Percentiles rank a stretch among this genome's conserved stretches.
phyloP scores from a whole-genome alignment of 2,329 filamentous ascomycete genomes.

The Colletotrichum filicis region DNA sequence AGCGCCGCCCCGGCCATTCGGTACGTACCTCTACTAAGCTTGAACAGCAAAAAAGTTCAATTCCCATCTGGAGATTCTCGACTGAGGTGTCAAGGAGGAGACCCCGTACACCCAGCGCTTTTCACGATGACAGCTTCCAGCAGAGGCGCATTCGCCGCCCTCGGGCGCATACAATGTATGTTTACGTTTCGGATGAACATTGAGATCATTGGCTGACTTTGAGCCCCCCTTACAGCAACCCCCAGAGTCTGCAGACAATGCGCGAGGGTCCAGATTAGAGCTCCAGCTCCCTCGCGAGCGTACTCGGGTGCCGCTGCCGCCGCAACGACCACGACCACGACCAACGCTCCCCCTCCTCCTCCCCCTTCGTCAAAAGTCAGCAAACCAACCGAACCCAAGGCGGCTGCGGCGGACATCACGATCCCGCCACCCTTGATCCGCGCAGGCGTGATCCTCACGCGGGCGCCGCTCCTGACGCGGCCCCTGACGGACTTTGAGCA shows the following conservation, averaged over 20 bases:
- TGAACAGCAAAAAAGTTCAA: conserved; percentile 43
- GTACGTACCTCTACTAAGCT: conserved; percentile 37
- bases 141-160: conserved; percentile 63
- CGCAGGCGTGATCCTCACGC: conserved; percentile 84
- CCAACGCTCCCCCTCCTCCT: conserved; percentile 35
- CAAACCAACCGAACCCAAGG: conserved; percentile 39
- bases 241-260: conserved; percentile 51
- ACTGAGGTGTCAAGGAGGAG: conserved; percentile 26
- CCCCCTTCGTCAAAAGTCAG: conserved; percentile 41
- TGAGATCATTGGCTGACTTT: conserved; percentile 22
- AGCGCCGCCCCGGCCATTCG: conserved; percentile 40
- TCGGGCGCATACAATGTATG: conserved; percentile 63
- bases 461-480: conserved; percentile 87
- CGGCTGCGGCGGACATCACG: conserved; percentile 10
- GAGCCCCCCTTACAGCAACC: conserved; percentile 37
- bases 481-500: conserved; percentile 89
- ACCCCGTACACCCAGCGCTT: conserved; percentile 28
- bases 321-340: conserved; percentile 27
- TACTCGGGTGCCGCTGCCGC: conserved; percentile 48
- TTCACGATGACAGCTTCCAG: conserved; percentile 65
- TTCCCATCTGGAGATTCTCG: conserved; percentile 29
- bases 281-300: conserved; percentile 42
- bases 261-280: conserved; percentile 44
- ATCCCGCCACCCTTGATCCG: conserved; percentile 58
- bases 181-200: not conserved